A percentile compares a stretch with the other conserved stretches of the same genome.
phyloP scores from a whole-genome alignment of 371 early-diverging fungal species.

The Blastocladiella emersonii region DNA sequence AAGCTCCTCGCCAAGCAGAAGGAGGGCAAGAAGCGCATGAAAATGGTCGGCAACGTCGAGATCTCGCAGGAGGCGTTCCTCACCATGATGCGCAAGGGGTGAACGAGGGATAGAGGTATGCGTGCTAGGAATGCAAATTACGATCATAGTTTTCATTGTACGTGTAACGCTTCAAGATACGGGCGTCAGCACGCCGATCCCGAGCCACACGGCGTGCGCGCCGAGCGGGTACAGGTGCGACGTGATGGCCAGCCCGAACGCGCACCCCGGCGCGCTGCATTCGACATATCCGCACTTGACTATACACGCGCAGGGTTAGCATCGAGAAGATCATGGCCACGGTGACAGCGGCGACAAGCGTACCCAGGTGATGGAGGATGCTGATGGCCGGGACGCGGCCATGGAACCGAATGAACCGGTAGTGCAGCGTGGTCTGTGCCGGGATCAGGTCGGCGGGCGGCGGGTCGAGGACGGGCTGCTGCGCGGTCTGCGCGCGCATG shows the following conservation, averaged over 20 bases:
- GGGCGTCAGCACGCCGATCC: neutral
- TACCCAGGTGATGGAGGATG: neutral
- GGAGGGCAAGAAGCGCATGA: constrained; percentile 76
- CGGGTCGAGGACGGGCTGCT: neutral
- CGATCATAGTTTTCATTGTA: too few relatives aligned
- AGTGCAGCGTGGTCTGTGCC: neutral
- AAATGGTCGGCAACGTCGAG: constrained; percentile 55
- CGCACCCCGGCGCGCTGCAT: constrained; percentile 1
- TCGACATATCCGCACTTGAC: neutral
- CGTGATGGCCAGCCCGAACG: neutral
- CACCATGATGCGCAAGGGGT: constrained; percentile 42
- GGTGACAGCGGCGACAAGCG: neutral
- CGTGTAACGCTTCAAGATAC: neutral
- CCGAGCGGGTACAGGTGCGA: neutral
- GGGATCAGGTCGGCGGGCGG: neutral
- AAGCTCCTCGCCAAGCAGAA: constrained; percentile 80
- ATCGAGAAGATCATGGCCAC: neutral
- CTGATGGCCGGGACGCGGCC: neutral
- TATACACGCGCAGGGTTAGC: neutral
- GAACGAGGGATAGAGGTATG: too few relatives aligned
- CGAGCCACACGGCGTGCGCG: neutral
- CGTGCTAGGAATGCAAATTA: too few relatives aligned
- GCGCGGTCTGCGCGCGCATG: too few relatives aligned
- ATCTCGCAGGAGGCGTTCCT: constrained; percentile 58
- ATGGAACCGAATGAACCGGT: neutral